A percentile compares a stretch with the other conserved stretches of the same genome.
Conservation (phyloP, 2,329 filamentous ascomycete species). For the Verticillium alfalfae region DNA sequence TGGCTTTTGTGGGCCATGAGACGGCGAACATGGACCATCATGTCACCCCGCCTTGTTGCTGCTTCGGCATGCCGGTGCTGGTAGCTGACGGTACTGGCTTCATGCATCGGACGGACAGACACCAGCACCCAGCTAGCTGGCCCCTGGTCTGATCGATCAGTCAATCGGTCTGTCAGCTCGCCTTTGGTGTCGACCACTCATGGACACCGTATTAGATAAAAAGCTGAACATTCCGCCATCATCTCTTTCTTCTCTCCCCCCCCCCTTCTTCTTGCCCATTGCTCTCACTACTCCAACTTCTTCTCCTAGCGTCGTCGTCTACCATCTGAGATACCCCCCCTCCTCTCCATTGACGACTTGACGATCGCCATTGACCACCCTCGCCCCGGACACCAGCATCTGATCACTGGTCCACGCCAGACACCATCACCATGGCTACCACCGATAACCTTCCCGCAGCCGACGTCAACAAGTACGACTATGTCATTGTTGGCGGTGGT, state of each 20-base stretch:
- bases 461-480: slow-evolving; percentile 69
- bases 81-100: background rate
- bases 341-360: background rate
- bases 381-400: background rate
- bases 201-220: background rate
- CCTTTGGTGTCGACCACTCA: background rate
- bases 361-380: background rate
- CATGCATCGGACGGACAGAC: background rate
- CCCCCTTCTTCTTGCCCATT: background rate
- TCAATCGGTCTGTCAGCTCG: background rate
- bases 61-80: background rate
- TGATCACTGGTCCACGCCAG: background rate
- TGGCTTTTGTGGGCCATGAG: background rate
- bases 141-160: background rate
- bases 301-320: background rate
- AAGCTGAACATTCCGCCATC: background rate
- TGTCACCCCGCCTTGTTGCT: background rate
- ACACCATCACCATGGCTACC: slow-evolving; percentile 44
- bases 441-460: slow-evolving; percentile 61
- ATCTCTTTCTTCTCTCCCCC: background rate
- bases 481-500: slow-evolving; percentile 79
- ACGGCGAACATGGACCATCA: background rate
- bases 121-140: background rate
- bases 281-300: background rate
- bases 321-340: background rate